Evolutionary conservation across 371 early-diverging fungal species (phyloP).

Genomic region (Mucor ambiguus): DNA sequence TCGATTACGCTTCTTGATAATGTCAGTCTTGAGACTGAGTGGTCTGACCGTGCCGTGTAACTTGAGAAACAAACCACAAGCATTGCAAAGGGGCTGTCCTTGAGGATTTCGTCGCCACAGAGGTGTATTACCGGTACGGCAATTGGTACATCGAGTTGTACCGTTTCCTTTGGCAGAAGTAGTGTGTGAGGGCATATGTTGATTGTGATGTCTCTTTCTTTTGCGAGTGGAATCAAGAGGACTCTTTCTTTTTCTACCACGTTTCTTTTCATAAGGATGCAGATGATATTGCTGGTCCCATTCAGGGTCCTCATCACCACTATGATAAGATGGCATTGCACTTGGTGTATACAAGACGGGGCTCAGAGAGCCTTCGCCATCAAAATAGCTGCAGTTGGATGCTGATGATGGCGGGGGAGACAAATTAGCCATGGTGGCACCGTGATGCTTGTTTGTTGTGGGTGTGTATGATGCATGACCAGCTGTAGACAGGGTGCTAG

Average conservation of each 20-base stretch:
- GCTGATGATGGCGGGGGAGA: slow-evolving; percentile 13
- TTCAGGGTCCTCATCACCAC: slow-evolving; percentile 13
- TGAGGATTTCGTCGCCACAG: slow-evolving; percentile 37
- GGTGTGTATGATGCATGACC: neutral
- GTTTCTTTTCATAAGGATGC: neutral
- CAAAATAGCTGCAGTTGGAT: slow-evolving; percentile 14
- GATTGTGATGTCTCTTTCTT: neutral
- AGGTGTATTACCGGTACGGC: slow-evolving; percentile 31
- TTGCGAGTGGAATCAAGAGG: neutral
- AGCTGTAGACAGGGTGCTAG: too few relatives aligned
- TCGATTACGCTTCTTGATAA: slow-evolving; percentile 38
- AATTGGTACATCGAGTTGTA: slow-evolving; percentile 26
- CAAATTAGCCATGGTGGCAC: neutral
- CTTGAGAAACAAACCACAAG: slow-evolving; percentile 35
- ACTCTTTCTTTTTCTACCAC: slow-evolving; percentile 13
- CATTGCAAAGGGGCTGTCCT: slow-evolving; percentile 36
- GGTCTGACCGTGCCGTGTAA: slow-evolving; percentile 36
- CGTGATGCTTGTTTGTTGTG: neutral
- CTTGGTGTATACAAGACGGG: neutral
- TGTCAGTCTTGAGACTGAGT: slow-evolving; percentile 37
- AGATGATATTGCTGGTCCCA: neutral
- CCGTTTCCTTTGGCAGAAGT: neutral
- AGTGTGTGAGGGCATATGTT: neutral
- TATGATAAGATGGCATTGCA: neutral
- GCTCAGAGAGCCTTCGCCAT: neutral